phyloP scores from a whole-genome alignment of 2,329 filamentous ascomycete genomes.

The Rhynchosporium graminicola region DNA sequence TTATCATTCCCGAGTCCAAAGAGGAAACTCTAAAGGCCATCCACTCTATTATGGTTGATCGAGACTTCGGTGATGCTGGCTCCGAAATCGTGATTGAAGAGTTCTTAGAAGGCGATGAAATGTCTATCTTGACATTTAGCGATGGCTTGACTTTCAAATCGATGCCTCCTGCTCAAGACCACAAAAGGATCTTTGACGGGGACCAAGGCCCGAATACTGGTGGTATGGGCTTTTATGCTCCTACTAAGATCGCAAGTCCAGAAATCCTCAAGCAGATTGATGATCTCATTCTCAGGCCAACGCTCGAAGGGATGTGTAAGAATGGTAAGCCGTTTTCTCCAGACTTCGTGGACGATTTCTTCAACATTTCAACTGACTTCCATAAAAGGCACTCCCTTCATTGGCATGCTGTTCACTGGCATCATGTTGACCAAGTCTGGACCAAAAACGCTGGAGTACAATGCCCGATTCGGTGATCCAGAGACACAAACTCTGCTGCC shows the following conservation, averaged over 20 bases:
- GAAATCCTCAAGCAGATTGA: conserved; percentile 77
- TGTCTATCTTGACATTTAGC: conserved; percentile 87
- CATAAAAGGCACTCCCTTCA: conserved; percentile 47
- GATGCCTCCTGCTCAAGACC: conserved; percentile 89
- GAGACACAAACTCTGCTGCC: conserved; percentile 87
- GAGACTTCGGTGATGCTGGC: conserved; percentile 80
- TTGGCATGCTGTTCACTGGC: conserved; percentile 82
- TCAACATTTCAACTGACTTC: not conserved
- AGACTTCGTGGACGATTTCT: not conserved
- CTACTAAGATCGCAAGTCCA: conserved; percentile 68
- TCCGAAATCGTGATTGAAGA: conserved; percentile 95
- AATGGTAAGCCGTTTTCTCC: conserved; percentile 58
- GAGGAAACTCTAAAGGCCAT: conserved; percentile 81
- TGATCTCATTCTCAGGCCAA: conserved; percentile 79
- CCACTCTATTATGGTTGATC: conserved; percentile 86
- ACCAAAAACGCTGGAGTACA: conserved; percentile 86
- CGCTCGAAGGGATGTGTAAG: conserved; percentile 80
- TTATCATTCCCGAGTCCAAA: conserved; percentile 68
- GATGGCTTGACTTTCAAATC: conserved; percentile 84
- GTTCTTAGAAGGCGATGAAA: conserved; percentile 85
- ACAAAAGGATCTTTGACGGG: conserved; percentile 91
- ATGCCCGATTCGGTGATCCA: conserved; percentile 88
- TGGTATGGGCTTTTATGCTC: conserved; percentile 96
- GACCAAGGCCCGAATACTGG: conserved; percentile 92
- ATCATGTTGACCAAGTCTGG: conserved; percentile 85